Conservation (phyloP, 2,329 filamentous ascomycete genomes). For the Phyllosticta citriasiana region DNA sequence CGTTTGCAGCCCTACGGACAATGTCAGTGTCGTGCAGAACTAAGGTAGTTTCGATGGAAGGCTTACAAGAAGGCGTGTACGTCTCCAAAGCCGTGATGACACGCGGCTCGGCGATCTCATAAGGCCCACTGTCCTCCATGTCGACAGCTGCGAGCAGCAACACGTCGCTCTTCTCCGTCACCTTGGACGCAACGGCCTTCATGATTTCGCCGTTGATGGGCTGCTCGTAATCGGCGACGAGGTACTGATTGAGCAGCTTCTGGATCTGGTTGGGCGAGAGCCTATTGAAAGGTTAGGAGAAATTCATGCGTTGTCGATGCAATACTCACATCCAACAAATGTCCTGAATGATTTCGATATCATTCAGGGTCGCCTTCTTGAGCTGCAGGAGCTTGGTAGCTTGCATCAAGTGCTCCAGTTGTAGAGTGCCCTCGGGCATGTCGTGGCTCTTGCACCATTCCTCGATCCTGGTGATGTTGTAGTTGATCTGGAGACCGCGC, state of each 20-base stretch:
- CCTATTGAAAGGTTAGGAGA: not conserved
- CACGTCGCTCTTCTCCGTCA: constrained; percentile 97
- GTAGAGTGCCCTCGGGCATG: constrained; percentile 95
- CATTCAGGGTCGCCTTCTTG: constrained; percentile 97
- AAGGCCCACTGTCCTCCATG: constrained; percentile 97
- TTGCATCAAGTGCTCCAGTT: constrained; percentile 99
- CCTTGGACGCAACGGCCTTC: constrained; percentile 94
- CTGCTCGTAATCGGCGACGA: constrained; percentile 97
- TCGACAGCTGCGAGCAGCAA: constrained; percentile 88
- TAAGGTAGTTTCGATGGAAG: not conserved
- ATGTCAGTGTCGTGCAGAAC: not conserved
- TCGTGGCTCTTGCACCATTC: constrained; percentile 99
- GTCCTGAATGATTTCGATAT: constrained; percentile 99
- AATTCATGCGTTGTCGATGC: constrained; percentile 31
- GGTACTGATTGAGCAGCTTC: constrained; percentile 95
- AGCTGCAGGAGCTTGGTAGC: constrained; percentile 95
- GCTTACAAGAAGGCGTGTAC: constrained; percentile 92
- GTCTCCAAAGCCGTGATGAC: constrained; percentile 95
- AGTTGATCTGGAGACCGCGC: constrained; percentile 97
- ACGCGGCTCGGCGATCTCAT: constrained; percentile 94
- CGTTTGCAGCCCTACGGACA: constrained; percentile 72
- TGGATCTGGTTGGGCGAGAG: constrained; percentile 98
- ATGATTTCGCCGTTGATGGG: constrained; percentile 99
- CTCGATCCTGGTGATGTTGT: constrained; percentile 98
- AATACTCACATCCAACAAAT: constrained; percentile 85